Evolutionary conservation across 2,329 filamentous ascomycete species (phyloP).

Genomic region (Dendrostoma leiphaemia): DNA sequence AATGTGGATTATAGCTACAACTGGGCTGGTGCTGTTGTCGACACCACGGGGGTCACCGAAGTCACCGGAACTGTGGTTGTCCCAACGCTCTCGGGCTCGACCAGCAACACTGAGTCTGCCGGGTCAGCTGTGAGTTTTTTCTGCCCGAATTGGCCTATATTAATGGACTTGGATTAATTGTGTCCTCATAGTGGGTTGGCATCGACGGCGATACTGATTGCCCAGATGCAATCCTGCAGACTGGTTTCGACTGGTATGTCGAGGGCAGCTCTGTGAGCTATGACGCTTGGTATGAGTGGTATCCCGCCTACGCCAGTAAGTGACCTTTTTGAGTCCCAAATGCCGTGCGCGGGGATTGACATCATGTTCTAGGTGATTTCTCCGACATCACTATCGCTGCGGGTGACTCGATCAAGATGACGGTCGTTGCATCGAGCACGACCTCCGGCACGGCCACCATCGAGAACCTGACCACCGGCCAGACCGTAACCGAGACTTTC

Average conservation of each 20-base stretch:
- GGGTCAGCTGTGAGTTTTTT: neutral
- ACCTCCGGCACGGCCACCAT: slow-evolving; percentile 40
- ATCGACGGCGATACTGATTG: slow-evolving; percentile 46
- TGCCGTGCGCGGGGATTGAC: no score
- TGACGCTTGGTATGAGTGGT: slow-evolving; percentile 61
- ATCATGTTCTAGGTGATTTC: neutral
- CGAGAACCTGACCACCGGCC: slow-evolving; percentile 47
- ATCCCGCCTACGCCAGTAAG: slow-evolving; percentile 39
- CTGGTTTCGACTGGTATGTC: slow-evolving; percentile 53
- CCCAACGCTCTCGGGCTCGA: slow-evolving; percentile 33
- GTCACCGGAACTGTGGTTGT: slow-evolving; percentile 52
- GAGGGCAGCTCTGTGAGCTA: slow-evolving; percentile 33
- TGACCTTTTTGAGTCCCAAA: no score
- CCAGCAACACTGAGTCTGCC: slow-evolving; percentile 30
- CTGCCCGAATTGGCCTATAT: neutral
- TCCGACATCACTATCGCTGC: slow-evolving; percentile 3
- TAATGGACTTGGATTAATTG: neutral
- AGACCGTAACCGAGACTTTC: slow-evolving; percentile 48
- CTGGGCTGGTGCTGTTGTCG: slow-evolving; percentile 57
- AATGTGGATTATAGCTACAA: slow-evolving; percentile 32
- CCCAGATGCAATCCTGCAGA: slow-evolving; percentile 51
- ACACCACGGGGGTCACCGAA: slow-evolving; percentile 45
- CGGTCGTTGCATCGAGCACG: slow-evolving; percentile 32
- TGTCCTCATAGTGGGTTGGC: slow-evolving; percentile 48
- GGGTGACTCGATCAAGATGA: slow-evolving; percentile 21